phyloP scores from a whole-genome alignment of 805 yeast species.

The Lipomyces japonicus region DNA sequence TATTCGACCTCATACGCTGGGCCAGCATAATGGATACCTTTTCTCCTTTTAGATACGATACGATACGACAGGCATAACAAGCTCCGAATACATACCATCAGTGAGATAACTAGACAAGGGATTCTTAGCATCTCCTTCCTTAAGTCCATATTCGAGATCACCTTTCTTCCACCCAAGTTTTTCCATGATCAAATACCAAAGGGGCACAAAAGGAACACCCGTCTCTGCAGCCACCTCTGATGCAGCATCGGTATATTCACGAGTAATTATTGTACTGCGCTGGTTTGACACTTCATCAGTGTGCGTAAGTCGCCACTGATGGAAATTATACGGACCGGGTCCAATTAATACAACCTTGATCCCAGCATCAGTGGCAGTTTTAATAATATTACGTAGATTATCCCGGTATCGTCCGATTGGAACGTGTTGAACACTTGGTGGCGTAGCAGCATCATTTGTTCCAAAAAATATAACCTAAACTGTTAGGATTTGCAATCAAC shows the following conservation, averaged over 20 bases:
- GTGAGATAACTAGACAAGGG: constrained; percentile 11
- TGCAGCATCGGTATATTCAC: constrained; percentile 51
- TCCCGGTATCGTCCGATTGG: constrained; percentile 47
- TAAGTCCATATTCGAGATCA: constrained; percentile 13
- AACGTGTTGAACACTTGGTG: constrained; percentile 46
- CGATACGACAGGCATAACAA: neutral
- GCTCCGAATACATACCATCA: constrained; percentile 18
- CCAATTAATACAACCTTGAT: constrained; percentile 22
- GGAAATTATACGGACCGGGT: constrained; percentile 24
- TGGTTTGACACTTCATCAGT: constrained; percentile 1
- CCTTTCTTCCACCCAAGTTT: constrained; percentile 43
- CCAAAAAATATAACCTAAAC: constrained; percentile 69
- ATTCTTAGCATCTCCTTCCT: constrained; percentile 6
- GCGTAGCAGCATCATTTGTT: constrained; percentile 64
- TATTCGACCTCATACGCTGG: constrained; percentile 51
- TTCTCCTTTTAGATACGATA: neutral
- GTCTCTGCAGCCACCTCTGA: constrained; percentile 44
- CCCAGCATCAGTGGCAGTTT: constrained; percentile 34
- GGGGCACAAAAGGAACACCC: constrained; percentile 56
- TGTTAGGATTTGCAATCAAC: neutral
- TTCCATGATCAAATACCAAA: constrained; percentile 46
- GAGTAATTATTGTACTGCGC: constrained; percentile 47
- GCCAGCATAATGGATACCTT: constrained; percentile 59
- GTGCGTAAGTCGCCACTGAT: constrained; percentile 15
- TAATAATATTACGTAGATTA: constrained; percentile 51